A percentile compares a stretch with the other conserved stretches of the same genome.
Evolutionary conservation across 768 basidiomycete genomes (phyloP).

Genomic region (Pholiota microspora): DNA sequence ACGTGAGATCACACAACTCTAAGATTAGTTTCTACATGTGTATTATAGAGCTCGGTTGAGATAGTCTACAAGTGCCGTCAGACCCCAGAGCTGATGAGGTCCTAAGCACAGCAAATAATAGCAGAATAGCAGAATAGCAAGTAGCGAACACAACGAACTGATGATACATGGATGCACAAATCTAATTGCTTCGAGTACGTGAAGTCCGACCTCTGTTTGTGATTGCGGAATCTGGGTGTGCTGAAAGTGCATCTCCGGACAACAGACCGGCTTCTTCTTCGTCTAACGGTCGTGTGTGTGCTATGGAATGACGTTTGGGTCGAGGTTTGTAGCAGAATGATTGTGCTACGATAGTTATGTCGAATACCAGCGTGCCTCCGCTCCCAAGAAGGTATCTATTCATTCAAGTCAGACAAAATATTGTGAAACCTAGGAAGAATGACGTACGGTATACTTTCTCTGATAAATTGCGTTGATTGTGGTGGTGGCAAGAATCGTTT

Average conservation of each 20-base stretch:
- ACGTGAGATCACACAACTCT: slow-evolving; percentile 4
- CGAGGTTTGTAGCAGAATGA: slow-evolving; percentile 70
- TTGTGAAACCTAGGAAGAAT: not conserved
- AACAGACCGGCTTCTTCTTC: slow-evolving; percentile 53
- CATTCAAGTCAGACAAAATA: slow-evolving; percentile 2
- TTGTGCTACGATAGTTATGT: slow-evolving; percentile 88
- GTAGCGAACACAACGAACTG: not conserved
- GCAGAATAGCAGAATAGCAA: slow-evolving; percentile 5
- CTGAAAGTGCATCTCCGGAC: slow-evolving; percentile 36
- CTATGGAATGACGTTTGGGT: slow-evolving; percentile 34
- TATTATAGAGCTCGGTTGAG: not conserved
- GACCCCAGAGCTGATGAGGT: not conserved
- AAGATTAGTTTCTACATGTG: not conserved
- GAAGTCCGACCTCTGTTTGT: slow-evolving; percentile 39
- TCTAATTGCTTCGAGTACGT: slow-evolving; percentile 25
- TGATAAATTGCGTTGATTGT: slow-evolving; percentile 62
- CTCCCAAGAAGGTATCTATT: slow-evolving; percentile 87
- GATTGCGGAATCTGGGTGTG: slow-evolving; percentile 28
- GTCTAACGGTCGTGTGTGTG: slow-evolving; percentile 26
- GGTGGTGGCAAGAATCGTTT: slow-evolving; percentile 54
- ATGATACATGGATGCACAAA: slow-evolving; percentile 1
- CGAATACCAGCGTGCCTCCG: slow-evolving; percentile 90
- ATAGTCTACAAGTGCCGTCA: not conserved
- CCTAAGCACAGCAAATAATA: not conserved
- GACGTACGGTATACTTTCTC: slow-evolving; percentile 83